Evolutionary conservation across 345 rosid species (phyloP), one percentile per base, ranked within the genome.

Genomic region (Camelina sativa): DNA sequence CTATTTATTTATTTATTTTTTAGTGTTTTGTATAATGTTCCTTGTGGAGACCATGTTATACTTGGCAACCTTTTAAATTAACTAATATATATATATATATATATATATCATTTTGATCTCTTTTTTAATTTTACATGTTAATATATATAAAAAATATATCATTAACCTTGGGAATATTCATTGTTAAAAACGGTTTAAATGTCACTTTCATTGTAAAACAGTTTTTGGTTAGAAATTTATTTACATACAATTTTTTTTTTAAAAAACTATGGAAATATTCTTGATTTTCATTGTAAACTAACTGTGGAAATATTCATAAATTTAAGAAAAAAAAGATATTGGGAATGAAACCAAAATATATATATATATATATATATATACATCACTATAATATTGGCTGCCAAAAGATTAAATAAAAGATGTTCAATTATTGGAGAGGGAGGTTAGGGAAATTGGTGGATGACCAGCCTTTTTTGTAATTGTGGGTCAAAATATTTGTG

Each of bases 351-450:
- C n/a, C 15, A 12, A 41, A 12, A 43, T n/a, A n/a, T n/a, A n/a
- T n/a, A n/a, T n/a, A n/a, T n/a, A n/a, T n/a, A 34, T 7, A 1
- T 4, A 32, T 6, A 15, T 0, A 44, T 44, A 44, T 44, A 44
- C 13, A 43, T 28, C 30, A 4, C 30, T 41, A 11, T 11, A 41
- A 41, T 41, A 41, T 40, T 41, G 46, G 46, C n/a, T 11, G 46
- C 46, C 46, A 41, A 41, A 11, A 41, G 13, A 43, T 28, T 2
- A 44, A 4, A 43, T 12, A 5, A 15, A 46, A 35, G 30, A 3
- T 40, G 62, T 44, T 41, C 80, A 71, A 76, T 76, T 56, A 71
- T 71, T 64, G 72, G 66, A 70, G 43, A 62, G 44, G 60, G 69
- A 37, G 60, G 40, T 28, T 28, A 28, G 25, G 11, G 28, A 67